Percentiles rank a stretch among this genome's conserved stretches.
phyloP scores from a whole-genome alignment of 2,329 filamentous ascomycete species.

The Fusarium incarnatum region DNA sequence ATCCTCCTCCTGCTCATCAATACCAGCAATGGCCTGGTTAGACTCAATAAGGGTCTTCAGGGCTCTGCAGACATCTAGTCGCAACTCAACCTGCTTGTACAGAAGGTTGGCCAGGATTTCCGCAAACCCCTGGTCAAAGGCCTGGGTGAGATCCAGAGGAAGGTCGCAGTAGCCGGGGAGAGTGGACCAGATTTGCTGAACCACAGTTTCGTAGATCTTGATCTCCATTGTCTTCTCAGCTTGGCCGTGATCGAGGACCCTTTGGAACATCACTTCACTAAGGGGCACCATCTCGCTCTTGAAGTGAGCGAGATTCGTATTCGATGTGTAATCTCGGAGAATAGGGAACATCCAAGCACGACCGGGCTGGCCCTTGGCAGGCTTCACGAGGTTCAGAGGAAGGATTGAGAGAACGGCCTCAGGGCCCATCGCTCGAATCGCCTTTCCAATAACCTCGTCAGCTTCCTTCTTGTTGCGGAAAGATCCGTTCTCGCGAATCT shows the following conservation, averaged over 20 bases:
- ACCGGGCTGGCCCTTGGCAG: slow-evolving; percentile 81
- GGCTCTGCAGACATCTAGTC: slow-evolving; percentile 86
- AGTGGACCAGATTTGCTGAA: slow-evolving; percentile 94
- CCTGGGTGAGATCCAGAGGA: slow-evolving; percentile 78
- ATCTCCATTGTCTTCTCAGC: slow-evolving; percentile 93
- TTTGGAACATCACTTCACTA: slow-evolving; percentile 90
- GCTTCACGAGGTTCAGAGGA: slow-evolving; percentile 85
- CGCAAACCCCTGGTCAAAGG: slow-evolving; percentile 89
- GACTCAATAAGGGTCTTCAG: slow-evolving; percentile 91
- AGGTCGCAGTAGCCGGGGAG: slow-evolving; percentile 95
- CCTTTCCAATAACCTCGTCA: slow-evolving; percentile 88
- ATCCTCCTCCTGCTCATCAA: slow-evolving; percentile 76
- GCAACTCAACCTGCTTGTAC: slow-evolving; percentile 89
- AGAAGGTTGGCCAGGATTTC: slow-evolving; percentile 91
- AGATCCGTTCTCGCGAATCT: slow-evolving; percentile 86
- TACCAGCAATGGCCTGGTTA: slow-evolving; percentile 81
- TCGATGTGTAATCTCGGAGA: slow-evolving; percentile 88
- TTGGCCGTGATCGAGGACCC: slow-evolving; percentile 82
- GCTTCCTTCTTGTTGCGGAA: slow-evolving; percentile 96
- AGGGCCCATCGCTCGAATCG: slow-evolving; percentile 90
- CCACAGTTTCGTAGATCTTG: slow-evolving; percentile 97
- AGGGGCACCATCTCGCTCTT: slow-evolving; percentile 86
- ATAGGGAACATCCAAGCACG: slow-evolving; percentile 95
- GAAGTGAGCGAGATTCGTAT: slow-evolving; percentile 89
- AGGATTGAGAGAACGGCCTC: slow-evolving; percentile 84